Evolutionary conservation across 495 filamentous ascomycete species (phyloP).

Genomic region (Achaetomiella virescens): DNA sequence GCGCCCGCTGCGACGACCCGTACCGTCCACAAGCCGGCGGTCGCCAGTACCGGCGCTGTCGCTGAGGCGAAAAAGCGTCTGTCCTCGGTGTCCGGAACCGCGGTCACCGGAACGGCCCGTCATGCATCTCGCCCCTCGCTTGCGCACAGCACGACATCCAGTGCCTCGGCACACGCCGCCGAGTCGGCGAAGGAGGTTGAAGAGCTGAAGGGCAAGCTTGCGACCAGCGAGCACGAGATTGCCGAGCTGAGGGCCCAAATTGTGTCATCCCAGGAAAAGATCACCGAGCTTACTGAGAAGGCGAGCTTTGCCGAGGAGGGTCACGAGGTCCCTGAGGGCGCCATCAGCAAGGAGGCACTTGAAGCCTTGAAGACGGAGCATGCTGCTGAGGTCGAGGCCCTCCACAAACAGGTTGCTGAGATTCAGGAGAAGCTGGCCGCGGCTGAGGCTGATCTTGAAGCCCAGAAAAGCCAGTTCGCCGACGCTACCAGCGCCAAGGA

Average conservation of each 20-base stretch:
- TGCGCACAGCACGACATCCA: slow-evolving; percentile 26
- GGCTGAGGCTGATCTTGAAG: slow-evolving; percentile 35
- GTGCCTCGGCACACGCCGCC: slow-evolving; percentile 26
- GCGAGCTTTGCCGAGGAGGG: slow-evolving; percentile 21
- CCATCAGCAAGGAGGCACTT: slow-evolving; percentile 35
- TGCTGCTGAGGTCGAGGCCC: slow-evolving; percentile 38
- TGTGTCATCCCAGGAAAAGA: slow-evolving; percentile 37
- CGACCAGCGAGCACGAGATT: slow-evolving; percentile 41
- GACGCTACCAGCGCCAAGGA: slow-evolving; percentile 34
- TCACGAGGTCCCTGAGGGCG: slow-evolving; percentile 10
- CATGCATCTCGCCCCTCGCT: slow-evolving; percentile 37
- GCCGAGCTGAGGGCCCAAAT: slow-evolving; percentile 45
- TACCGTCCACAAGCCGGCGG: slow-evolving; percentile 28
- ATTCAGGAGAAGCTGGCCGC: slow-evolving; percentile 37
- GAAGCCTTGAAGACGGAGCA: slow-evolving; percentile 43
- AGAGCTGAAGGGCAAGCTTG: slow-evolving; percentile 46
- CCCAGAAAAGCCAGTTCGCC: slow-evolving; percentile 31
- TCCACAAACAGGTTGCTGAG: slow-evolving; percentile 37
- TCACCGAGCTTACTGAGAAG: slow-evolving; percentile 37
- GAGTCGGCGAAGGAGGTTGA: slow-evolving; percentile 45
- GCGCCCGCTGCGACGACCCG: slow-evolving; percentile 26
- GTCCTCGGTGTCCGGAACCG: slow-evolving; percentile 26
- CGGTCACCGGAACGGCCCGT: slow-evolving; percentile 18
- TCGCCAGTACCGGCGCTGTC: slow-evolving; percentile 27
- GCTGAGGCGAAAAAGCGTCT: slow-evolving; percentile 47